A percentile compares a stretch with the other conserved stretches of the same genome.
These are phyloP conservation scores for Botryotinia globosa DNA, from an alignment of 2,329 filamentous ascomycete species.

Conservation along the genomic window DNA sequence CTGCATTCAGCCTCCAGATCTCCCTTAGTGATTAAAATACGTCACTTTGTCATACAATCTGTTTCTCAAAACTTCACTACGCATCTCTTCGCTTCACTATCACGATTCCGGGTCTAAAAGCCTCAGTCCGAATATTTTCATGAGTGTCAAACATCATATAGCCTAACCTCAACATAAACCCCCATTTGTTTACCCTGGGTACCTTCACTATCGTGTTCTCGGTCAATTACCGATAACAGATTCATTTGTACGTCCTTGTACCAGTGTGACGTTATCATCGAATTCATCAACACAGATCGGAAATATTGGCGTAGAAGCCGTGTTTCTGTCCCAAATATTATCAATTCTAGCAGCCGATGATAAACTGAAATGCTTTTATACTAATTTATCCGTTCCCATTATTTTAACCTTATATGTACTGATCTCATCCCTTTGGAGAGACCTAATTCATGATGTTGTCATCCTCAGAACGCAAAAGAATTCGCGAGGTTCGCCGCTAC, in stretches of 20 bases:
- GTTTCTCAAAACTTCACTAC: neutral
- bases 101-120: conserved; percentile 1
- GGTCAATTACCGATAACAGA: conserved; percentile 5
- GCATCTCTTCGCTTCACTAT: neutral
- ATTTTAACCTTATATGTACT: neutral
- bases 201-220: neutral
- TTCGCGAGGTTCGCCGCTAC: conserved; percentile 19
- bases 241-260: neutral
- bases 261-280: neutral
- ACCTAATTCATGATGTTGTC: conserved; percentile 8
- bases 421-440: neutral
- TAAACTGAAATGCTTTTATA: conserved; percentile 6
- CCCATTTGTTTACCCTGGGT: neutral
- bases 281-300: conserved; percentile 1
- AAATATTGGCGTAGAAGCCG: neutral
- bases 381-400: neutral
- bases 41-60: neutral
- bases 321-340: neutral
- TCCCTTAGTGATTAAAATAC: neutral
- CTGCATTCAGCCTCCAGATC: conserved; percentile 1
- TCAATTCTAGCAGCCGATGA: neutral
- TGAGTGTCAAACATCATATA: neutral
- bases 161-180: neutral
- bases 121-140: neutral
- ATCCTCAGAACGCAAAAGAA: conserved; percentile 12